Conservation (phyloP, 2,329 filamentous ascomycete species). For the Fusarium mundagurra region DNA sequence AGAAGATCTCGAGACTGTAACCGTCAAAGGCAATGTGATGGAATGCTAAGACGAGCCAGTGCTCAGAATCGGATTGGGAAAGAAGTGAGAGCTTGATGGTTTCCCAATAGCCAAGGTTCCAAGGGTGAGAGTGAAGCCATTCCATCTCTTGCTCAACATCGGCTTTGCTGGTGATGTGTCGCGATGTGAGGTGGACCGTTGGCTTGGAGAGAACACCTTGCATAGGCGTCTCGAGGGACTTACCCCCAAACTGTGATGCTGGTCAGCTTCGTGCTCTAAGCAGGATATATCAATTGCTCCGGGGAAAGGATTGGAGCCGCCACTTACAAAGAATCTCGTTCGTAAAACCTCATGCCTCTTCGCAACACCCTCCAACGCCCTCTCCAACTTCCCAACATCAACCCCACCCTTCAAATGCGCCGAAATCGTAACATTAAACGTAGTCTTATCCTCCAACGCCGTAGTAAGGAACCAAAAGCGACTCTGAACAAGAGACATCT, state of each 20-base stretch:
- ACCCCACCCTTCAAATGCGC: not conserved
- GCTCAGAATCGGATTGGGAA: not conserved
- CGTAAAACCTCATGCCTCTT: not conserved
- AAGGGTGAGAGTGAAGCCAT: not conserved
- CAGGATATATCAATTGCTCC: fast-evolving
- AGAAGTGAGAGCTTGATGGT: not conserved
- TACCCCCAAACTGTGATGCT: not conserved
- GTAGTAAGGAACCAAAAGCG: slow-evolving; percentile 7
- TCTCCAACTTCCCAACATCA: not conserved
- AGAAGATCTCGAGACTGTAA: not conserved
- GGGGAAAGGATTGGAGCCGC: fast-evolving
- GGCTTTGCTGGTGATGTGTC: not conserved
- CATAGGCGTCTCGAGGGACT: not conserved
- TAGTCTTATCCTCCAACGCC: slow-evolving; percentile 1
- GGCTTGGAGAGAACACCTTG: not conserved
- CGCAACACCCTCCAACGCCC: not conserved
- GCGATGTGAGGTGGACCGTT: not conserved
- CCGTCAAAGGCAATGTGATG: slow-evolving; percentile 8
- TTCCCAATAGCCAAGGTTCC: not conserved
- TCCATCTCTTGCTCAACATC: not conserved
- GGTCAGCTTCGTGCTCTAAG: not conserved
- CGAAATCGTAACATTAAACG: slow-evolving; percentile 6
- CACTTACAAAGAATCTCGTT: slow-evolving; percentile 3
- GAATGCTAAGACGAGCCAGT: not conserved
- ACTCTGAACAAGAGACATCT: slow-evolving; percentile 1